Evolutionary conservation across 495 filamentous ascomycete species (phyloP).

Genomic region (Penicillium antarcticum): DNA sequence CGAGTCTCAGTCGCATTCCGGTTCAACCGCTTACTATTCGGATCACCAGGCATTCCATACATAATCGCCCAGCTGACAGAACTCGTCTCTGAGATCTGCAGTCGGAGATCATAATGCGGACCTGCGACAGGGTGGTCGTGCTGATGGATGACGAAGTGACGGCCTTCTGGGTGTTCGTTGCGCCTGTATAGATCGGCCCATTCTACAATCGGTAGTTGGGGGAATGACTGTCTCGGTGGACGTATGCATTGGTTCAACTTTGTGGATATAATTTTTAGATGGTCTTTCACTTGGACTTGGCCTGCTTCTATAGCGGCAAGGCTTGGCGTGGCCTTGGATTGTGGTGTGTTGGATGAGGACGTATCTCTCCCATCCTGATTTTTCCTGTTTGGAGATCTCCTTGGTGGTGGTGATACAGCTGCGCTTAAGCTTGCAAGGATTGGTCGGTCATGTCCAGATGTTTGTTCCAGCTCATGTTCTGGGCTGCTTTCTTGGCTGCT

Average conservation of each 20-base stretch:
- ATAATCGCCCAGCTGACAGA: slow-evolving; percentile 63
- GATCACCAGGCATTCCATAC: slow-evolving; percentile 63
- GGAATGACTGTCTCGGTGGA: slow-evolving; percentile 9
- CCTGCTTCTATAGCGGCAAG: slow-evolving; percentile 59
- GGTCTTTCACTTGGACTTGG: slow-evolving; percentile 46
- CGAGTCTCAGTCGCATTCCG: slow-evolving; percentile 66
- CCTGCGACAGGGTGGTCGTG: slow-evolving; percentile 68
- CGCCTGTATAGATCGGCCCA: slow-evolving; percentile 53
- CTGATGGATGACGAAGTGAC: slow-evolving; percentile 65
- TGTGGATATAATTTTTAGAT: slow-evolving; percentile 49
- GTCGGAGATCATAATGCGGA: slow-evolving; percentile 60
- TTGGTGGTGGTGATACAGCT: slow-evolving; percentile 18
- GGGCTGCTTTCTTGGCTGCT: slow-evolving; percentile 8
- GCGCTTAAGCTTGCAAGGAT: slow-evolving; percentile 6
- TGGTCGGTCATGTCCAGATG: neutral
- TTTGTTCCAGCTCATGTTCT: neutral
- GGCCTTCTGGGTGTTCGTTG: slow-evolving; percentile 45
- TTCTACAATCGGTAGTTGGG: slow-evolving; percentile 39
- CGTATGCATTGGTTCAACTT: slow-evolving; percentile 31
- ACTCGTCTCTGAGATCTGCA: slow-evolving; percentile 64
- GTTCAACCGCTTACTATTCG: slow-evolving; percentile 53
- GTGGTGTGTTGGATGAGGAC: neutral
- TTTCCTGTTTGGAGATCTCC: neutral
- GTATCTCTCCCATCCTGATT: neutral
- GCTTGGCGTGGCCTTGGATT: neutral